Evolutionary conservation across 257 asterid species (phyloP), one percentile per base, ranked within the genome.

Genomic region (Gentiana dahurica): DNA sequence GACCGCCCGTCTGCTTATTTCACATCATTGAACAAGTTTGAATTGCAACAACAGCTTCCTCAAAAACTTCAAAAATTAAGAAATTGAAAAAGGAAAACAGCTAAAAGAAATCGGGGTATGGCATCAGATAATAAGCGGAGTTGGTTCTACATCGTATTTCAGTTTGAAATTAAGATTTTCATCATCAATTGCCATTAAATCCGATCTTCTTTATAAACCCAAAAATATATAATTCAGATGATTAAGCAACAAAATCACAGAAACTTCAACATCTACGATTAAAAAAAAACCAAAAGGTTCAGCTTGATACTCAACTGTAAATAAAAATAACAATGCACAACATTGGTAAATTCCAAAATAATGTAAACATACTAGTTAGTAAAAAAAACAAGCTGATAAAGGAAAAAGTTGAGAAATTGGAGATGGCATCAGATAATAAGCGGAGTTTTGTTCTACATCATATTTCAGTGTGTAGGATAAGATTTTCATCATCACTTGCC

Each of bases 1-100:
- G 94, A 71, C 95, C 95, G 90, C 90, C 94, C 94, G 90, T 86
- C 95, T 54, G 95, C 90, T 70, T 67, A 68, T 43, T 73, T 67
- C 66, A 24, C 94, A 73, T 86, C 92, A 82, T 58, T 1, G 84
- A 61, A 47, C 3, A 35, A 45, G n/a, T 1, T 37, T 34, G 9
- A 41, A 10, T 6, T 35, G 3, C 8, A 6, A 9, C 4, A 13
- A 34, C 13, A 53, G 8, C 24, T 24, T 24, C 24, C 24, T 24
- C 24, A 24, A 24, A 12, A 34, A 46, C 39, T 41, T 35, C 6
- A 45, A 12, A 48, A 10, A 2, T 2, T 3, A 36, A 44, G 32
- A 1, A 45, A 3, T 2, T 11, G 4, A 5, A 15, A 15, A 53
- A 0, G 10, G 34, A 6, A 51, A 2, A 43, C 52, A 52, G 12